Percentiles rank a stretch among this genome's conserved stretches.
Conservation (phyloP, 495 filamentous ascomycete genomes). For the Trichoderma erinaceum region DNA sequence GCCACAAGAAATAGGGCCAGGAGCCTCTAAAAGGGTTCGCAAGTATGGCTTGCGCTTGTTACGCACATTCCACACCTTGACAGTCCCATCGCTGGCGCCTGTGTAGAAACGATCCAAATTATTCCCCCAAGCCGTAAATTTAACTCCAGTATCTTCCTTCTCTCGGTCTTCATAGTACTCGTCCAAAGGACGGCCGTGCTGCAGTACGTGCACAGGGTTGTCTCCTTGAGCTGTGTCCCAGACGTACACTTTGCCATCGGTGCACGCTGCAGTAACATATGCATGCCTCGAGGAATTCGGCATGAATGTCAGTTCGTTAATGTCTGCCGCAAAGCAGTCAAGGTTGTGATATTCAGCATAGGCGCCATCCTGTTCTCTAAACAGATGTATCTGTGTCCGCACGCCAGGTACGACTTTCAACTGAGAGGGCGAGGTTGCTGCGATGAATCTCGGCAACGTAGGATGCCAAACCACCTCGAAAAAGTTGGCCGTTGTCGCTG, state of each 20-base stretch:
- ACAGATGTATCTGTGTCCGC: constrained; percentile 47
- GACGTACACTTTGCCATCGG: constrained; percentile 73
- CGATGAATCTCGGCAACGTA: constrained; percentile 47
- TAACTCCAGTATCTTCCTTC: constrained; percentile 70
- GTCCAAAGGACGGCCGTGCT: constrained; percentile 63
- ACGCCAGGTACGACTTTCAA: constrained; percentile 35
- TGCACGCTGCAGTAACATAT: constrained; percentile 77
- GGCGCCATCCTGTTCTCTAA: constrained; percentile 28
- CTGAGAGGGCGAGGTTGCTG: constrained; percentile 52
- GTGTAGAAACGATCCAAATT: constrained; percentile 69
- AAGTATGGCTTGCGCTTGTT: constrained; percentile 51
- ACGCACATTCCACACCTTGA: constrained; percentile 80
- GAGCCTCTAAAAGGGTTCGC: constrained; percentile 46
- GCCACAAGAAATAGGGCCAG: constrained; percentile 54
- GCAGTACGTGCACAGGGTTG: constrained; percentile 56
- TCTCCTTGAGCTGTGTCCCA: constrained; percentile 66
- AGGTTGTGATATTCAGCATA: constrained; percentile 38
- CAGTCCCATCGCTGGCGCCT: constrained; percentile 80
- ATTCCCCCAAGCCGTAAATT: constrained; percentile 72
- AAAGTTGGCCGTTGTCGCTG: constrained; percentile 58
- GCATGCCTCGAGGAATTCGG: constrained; percentile 38
- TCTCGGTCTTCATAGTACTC: constrained; percentile 57
- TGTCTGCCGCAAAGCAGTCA: constrained; percentile 75
- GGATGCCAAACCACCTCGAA: constrained; percentile 82
- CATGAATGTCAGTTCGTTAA: constrained; percentile 74